Evolutionary conservation across 2,329 filamentous ascomycete species (phyloP).

Genomic region (Pestalotiopsis sp.): DNA sequence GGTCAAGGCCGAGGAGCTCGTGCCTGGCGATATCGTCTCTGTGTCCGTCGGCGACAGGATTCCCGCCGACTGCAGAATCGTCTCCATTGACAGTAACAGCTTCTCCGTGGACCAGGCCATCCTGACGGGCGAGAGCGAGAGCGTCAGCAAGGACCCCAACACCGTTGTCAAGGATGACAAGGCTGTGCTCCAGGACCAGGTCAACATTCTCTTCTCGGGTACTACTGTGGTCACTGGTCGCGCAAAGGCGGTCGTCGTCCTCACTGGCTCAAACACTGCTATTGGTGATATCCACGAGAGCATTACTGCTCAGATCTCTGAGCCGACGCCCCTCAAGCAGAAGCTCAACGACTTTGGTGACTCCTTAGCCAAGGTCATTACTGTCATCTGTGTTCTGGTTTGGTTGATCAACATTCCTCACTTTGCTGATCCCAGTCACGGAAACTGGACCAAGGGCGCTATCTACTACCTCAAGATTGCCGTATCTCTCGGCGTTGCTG

Average conservation of each 20-base stretch:
- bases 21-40: conserved; percentile 90
- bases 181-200: conserved; percentile 95
- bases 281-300: conserved; percentile 99
- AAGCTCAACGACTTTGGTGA: conserved; percentile 99
- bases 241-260: conserved; percentile 85
- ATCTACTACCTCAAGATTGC: conserved; percentile 99
- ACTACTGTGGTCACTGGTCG: conserved; percentile 96
- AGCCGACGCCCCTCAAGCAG: conserved; percentile 95
- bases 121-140: conserved; percentile 96
- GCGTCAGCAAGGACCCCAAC: conserved; percentile 80
- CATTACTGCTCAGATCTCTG: conserved; percentile 96
- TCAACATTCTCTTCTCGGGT: conserved; percentile 98
- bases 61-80: conserved; percentile 88
- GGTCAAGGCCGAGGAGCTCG: conserved; percentile 94
- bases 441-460: conserved; percentile 92
- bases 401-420: conserved; percentile 99
- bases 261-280: conserved; percentile 88
- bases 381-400: conserved; percentile 91
- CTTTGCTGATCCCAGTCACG: conserved; percentile 93
- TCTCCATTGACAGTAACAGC: conserved; percentile 94
- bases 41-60: conserved; percentile 90
- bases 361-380: conserved; percentile 95
- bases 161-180: conserved; percentile 72
- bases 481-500: conserved; percentile 95
- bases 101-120: conserved; percentile 97